Base-by-base conservation (phyloP, 192 early-diverging fungal species). In the Geranomyces michiganensis region DNA sequence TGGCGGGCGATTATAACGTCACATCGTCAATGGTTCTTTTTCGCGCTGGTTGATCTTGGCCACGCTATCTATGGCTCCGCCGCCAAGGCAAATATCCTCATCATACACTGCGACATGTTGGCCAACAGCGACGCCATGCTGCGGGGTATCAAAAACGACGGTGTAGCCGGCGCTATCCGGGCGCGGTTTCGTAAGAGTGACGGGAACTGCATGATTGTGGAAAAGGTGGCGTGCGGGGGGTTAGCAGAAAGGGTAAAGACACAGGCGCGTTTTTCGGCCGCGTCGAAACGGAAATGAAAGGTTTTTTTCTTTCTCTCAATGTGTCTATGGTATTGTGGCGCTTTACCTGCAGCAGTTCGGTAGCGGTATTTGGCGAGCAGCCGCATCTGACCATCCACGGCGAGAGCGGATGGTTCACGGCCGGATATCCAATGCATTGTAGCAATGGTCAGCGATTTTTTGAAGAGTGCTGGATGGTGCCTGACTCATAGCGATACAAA, bases 61-160 rank as follows among this genome's bases (percentile, higher is more conserved):
- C 5, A 68, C 26, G 24, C 17, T n/a, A 5, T 56, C 58, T 58
- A 70, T 70, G 24, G 68, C 65, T 24, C 78, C 90, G 15, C 87
- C 89, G n/a, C 92, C 90, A 1, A 91, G 75, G 56, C 90, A 92
- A 15, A 76, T 65, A 30, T 88, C 87, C 24, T 82, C 80, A 17
- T 53, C 70, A 68, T 92, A 93, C 7, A 91, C n/a, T 17, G 72
- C 78, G 10, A 77, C 69, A 36, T 74, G 70, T 76, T 87, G 90
- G 2, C 91, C 90, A 19, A 81, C 70, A 0, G 90, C 87, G 9
- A 91, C 74, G 0, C 84, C 89, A 53, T 80, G 74, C 70, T 88
- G 85, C 19, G 80, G 77, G 15, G 75, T 73, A 12, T 81, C 78
- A 71, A 91, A 91, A 8, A 67, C 73, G 9, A 89, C 77, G 12